Conservation (phyloP, 2,329 filamentous ascomycete species). For the Sarocladium strictum region DNA sequence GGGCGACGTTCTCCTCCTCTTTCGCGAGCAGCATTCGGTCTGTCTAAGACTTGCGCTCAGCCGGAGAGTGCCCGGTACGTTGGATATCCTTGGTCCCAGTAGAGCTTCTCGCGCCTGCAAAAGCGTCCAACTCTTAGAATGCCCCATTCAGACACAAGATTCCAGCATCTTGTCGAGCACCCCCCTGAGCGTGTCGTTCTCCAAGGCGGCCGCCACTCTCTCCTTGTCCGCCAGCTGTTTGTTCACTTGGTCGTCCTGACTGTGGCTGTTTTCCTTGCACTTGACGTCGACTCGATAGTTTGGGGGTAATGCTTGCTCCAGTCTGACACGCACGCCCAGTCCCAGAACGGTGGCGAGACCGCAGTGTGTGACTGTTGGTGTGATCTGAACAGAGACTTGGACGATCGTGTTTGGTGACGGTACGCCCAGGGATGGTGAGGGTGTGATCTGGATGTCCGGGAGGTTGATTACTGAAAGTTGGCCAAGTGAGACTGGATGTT, state of each 20-base stretch:
- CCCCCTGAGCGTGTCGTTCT: slow-evolving; percentile 84
- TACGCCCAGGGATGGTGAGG: slow-evolving; percentile 27
- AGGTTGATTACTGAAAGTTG: slow-evolving; percentile 93
- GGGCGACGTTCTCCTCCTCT: too few relatives aligned
- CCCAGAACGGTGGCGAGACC: slow-evolving; percentile 95
- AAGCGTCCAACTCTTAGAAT: background rate
- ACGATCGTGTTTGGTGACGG: slow-evolving; percentile 52
- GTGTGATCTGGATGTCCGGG: slow-evolving; percentile 77
- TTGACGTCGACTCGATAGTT: slow-evolving; percentile 88
- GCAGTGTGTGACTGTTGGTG: slow-evolving; percentile 95
- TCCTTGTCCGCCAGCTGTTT: slow-evolving; percentile 97
- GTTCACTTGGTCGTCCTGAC: slow-evolving; percentile 90
- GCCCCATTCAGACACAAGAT: slow-evolving; percentile 53
- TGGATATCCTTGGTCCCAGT: too few relatives aligned
- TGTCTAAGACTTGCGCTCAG: too few relatives aligned
- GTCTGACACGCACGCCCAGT: slow-evolving; percentile 80
- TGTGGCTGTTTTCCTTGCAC: slow-evolving; percentile 95
- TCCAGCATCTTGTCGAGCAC: slow-evolving; percentile 92
- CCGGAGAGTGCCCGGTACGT: too few relatives aligned
- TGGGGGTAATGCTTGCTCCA: slow-evolving; percentile 86
- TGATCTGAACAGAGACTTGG: slow-evolving; percentile 80
- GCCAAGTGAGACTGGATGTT: slow-evolving; percentile 90
- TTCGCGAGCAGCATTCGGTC: too few relatives aligned
- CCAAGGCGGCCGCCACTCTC: slow-evolving; percentile 85
- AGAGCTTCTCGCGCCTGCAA: too few relatives aligned